These are phyloP conservation scores for Fistulifera pelliculosa DNA, from an alignment of 108 stramenopile species.

Conservation along the genomic window DNA sequence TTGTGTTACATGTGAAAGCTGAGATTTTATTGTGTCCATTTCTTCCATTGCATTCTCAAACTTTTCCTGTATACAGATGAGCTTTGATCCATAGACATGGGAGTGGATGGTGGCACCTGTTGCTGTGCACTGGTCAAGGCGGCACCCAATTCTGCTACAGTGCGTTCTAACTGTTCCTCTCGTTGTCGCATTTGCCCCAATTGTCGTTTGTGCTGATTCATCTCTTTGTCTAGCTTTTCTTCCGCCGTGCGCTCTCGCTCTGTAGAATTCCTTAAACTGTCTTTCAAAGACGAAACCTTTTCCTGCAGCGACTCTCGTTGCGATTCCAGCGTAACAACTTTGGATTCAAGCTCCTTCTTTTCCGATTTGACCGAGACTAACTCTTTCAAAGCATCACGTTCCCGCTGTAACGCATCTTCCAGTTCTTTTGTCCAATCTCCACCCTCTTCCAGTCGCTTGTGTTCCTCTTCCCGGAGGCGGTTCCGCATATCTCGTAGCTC, in stretches of 20 bases:
- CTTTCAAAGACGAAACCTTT: conserved; percentile 40
- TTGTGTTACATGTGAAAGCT: conserved; percentile 36
- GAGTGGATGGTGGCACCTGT: not conserved
- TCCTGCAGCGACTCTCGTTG: conserved; percentile 42
- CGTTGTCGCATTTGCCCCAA: conserved; percentile 49
- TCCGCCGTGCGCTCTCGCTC: conserved; percentile 61
- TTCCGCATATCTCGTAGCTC: conserved; percentile 39
- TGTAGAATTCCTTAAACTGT: conserved; percentile 38
- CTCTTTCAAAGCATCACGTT: conserved; percentile 35
- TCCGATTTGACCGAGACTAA: conserved; percentile 34
- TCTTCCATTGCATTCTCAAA: conserved; percentile 31
- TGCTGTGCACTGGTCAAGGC: conserved; percentile 42
- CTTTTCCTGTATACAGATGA: conserved; percentile 17
- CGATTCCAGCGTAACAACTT: conserved; percentile 29
- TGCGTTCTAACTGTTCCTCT: conserved; percentile 76
- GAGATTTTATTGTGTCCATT: conserved; percentile 33
- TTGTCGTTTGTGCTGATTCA: conserved; percentile 62
- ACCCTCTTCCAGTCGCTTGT: conserved; percentile 44
- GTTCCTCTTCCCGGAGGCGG: conserved; percentile 27
- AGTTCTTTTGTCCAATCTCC: conserved; percentile 64
- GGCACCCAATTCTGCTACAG: conserved; percentile 62
- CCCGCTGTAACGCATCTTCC: conserved; percentile 54
- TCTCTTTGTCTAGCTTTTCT: conserved; percentile 59
- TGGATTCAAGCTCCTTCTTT: conserved; percentile 28
- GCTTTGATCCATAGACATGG: conserved; percentile 2